Percentiles rank a stretch among this genome's conserved stretches.
Conservation (phyloP, 2,329 filamentous ascomycete species). For the Magnaporthales sp. region DNA sequence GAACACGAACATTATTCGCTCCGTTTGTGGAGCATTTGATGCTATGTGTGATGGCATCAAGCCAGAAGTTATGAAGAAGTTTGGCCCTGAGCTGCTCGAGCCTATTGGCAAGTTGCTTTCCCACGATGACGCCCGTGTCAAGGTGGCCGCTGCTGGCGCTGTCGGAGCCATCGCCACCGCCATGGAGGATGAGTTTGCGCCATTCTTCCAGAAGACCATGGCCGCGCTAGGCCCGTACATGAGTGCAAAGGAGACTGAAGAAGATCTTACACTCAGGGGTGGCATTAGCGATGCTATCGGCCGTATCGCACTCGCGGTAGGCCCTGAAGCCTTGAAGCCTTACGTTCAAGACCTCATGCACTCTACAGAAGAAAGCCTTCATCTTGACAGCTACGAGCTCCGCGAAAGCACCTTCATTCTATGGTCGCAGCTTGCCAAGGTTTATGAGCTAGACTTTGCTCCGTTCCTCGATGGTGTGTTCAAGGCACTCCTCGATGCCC, state of each 20-base stretch:
- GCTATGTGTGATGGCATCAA: constrained; percentile 83
- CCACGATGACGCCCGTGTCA: constrained; percentile 81
- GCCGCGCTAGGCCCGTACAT: constrained; percentile 77
- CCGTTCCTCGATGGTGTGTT: constrained; percentile 66
- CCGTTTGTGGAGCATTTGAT: constrained; percentile 83
- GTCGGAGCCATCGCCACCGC: constrained; percentile 85
- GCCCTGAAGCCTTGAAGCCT: constrained; percentile 76
- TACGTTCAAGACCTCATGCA: constrained; percentile 88
- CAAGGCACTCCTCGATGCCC: constrained; percentile 71
- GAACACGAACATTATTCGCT: constrained; percentile 78
- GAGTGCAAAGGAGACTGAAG: constrained; percentile 77
- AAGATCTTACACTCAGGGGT: constrained; percentile 82
- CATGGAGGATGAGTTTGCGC: constrained; percentile 72
- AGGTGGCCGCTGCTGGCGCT: constrained; percentile 80
- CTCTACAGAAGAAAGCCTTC: constrained; percentile 82
- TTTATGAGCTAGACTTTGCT: constrained; percentile 78
- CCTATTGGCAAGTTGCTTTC: constrained; percentile 77
- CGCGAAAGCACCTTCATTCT: constrained; percentile 96
- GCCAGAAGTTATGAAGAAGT: constrained; percentile 69
- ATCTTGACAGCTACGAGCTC: constrained; percentile 80
- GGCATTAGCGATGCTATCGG: constrained; percentile 90
- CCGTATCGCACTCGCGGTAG: constrained; percentile 84
- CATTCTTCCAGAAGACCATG: constrained; percentile 92
- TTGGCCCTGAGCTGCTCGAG: constrained; percentile 74
- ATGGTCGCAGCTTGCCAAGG: constrained; percentile 90